phyloP scores from a whole-genome alignment of 1,284 basidiomycete genomes.

The Tetrapyrgos nigripes region DNA sequence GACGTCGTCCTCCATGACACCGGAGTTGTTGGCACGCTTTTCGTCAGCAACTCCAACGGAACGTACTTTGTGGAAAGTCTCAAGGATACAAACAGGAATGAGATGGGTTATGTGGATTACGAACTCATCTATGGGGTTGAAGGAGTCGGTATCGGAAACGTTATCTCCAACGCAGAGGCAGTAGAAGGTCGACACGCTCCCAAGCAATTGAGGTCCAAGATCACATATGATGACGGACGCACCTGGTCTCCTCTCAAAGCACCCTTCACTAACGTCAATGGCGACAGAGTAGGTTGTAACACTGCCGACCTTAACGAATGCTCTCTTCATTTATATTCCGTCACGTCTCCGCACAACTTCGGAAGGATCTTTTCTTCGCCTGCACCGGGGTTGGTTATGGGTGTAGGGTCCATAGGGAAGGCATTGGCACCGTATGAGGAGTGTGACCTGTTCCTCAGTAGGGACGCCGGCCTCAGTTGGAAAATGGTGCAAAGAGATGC shows the following conservation, averaged over 20 bases:
- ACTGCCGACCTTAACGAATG: slow-evolving; percentile 64
- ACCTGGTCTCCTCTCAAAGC: slow-evolving; percentile 78
- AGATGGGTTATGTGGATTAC: slow-evolving; percentile 90
- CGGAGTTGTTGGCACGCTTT: slow-evolving; percentile 85
- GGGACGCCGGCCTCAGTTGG: slow-evolving; percentile 91
- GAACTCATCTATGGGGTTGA: slow-evolving; percentile 92
- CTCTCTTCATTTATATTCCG: slow-evolving; percentile 91
- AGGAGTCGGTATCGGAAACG: slow-evolving; percentile 91
- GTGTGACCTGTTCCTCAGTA: slow-evolving; percentile 93
- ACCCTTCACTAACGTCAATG: slow-evolving; percentile 67
- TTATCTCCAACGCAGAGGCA: slow-evolving; percentile 83
- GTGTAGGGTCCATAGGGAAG: slow-evolving; percentile 87
- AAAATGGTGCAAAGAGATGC: slow-evolving; percentile 78
- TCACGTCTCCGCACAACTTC: slow-evolving; percentile 90
- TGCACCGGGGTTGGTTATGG: slow-evolving; percentile 95
- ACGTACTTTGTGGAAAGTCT: slow-evolving; percentile 95
- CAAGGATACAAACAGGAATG: slow-evolving; percentile 89
- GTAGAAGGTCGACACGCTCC: slow-evolving; percentile 69
- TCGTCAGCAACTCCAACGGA: slow-evolving; percentile 94
- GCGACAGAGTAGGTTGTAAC: slow-evolving; percentile 69
- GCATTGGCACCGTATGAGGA: slow-evolving; percentile 84
- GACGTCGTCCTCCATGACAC: slow-evolving; percentile 87
- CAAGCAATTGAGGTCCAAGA: slow-evolving; percentile 78
- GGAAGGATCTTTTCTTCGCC: slow-evolving; percentile 94
- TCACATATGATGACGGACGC: slow-evolving; percentile 94